These are phyloP conservation scores for Podospora anserina DNA, from an alignment of 495 filamentous ascomycete species.

Conservation along the genomic window DNA sequence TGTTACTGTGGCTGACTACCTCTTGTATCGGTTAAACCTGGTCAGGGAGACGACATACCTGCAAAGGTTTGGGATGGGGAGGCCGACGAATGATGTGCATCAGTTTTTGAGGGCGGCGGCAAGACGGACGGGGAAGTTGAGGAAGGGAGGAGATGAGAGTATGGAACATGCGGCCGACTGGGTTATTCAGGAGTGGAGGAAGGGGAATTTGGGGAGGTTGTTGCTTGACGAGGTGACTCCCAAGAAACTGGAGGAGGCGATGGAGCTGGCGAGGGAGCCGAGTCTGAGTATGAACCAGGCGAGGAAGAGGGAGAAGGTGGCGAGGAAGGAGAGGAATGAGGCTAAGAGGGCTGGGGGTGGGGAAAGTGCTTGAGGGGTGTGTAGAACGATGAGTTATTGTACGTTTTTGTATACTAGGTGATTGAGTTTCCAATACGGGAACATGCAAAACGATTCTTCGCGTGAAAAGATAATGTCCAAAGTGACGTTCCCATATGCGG, in stretches of 20 bases:
- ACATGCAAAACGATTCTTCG: too few species aligned
- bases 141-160: conserved; percentile 70
- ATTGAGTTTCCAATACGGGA: too few species aligned
- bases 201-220: conserved; percentile 71
- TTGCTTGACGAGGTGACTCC: conserved; percentile 72
- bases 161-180: conserved; percentile 73
- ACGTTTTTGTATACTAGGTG: too few species aligned
- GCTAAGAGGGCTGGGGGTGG: conserved; percentile 28
- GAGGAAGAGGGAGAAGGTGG: conserved; percentile 43
- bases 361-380: not conserved
- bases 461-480: not conserved
- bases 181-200: conserved; percentile 80
- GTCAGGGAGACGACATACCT: conserved; percentile 55
- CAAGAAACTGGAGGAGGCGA: conserved; percentile 48
- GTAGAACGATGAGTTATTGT: not conserved
- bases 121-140: conserved; percentile 67
- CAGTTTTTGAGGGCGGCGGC: conserved; percentile 67
- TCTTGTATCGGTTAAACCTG: conserved; percentile 79
- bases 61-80: conserved; percentile 47
- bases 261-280: conserved; percentile 36
- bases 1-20: conserved; percentile 77
- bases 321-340: conserved; percentile 33
- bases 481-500: not conserved
- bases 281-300: conserved; percentile 45
- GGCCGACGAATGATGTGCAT: conserved; percentile 78